These are phyloP conservation scores for Jamesozyma piceae DNA, from an alignment of 805 yeast species.

Conservation along the genomic window DNA sequence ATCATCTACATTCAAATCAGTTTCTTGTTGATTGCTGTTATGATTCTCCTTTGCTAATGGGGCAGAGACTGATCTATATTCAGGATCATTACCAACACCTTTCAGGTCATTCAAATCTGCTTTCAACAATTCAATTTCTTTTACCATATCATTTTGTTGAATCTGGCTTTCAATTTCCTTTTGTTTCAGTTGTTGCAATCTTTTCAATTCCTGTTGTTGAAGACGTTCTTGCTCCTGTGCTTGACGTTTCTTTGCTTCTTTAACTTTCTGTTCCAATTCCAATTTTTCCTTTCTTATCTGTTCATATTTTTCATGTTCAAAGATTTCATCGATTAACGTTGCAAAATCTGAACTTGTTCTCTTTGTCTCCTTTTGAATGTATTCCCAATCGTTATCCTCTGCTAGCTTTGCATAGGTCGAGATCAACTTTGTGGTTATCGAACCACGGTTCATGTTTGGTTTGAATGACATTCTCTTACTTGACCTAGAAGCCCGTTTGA, in stretches of 20 bases:
- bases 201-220: constrained; percentile 18
- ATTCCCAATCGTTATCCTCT: constrained; percentile 56
- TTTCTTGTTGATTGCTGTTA: constrained; percentile 11
- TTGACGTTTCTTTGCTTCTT: constrained; percentile 39
- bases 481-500: constrained; percentile 21
- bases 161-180: constrained; percentile 14
- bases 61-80: constrained; percentile 33
- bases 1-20: constrained; percentile 20
- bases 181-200: constrained; percentile 16
- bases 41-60: constrained; percentile 23
- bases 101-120: constrained; percentile 11
- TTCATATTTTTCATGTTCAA: constrained; percentile 60
- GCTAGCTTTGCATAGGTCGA: constrained; percentile 67
- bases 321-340: constrained; percentile 63
- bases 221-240: constrained; percentile 31
- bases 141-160: constrained; percentile 25
- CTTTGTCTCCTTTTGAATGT: constrained; percentile 61
- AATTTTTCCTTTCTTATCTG: constrained; percentile 42
- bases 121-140: constrained; percentile 16
- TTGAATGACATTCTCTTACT: constrained; percentile 33
- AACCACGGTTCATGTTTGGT: constrained; percentile 47
- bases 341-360: constrained; percentile 75
- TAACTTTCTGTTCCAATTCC: constrained; percentile 37
- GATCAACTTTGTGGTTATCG: constrained; percentile 60
- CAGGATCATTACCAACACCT: constrained; percentile 4